Conservation (phyloP, 2,329 filamentous ascomycete species). For the Pestalotiopsis sp. region DNA sequence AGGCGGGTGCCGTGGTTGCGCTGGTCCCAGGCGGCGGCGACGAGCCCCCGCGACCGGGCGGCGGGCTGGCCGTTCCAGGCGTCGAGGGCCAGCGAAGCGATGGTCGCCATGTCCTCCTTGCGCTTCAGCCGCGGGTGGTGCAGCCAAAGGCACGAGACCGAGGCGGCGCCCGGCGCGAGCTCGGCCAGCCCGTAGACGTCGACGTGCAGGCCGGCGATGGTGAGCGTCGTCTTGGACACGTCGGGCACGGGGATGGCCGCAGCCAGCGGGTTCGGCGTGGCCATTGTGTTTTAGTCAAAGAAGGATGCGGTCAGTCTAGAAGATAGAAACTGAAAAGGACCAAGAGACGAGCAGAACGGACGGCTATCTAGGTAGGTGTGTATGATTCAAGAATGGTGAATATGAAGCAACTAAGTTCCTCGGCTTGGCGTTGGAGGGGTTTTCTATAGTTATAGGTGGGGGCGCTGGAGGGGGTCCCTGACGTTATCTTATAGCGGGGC, state of each 20-base stretch:
- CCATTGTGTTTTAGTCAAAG: not conserved
- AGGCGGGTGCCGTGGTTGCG: slow-evolving; percentile 83
- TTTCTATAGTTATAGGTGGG: not conserved
- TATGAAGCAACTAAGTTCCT: not conserved
- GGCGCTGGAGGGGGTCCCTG: not conserved
- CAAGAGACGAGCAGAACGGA: not conserved
- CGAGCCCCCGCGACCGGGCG: slow-evolving; percentile 55
- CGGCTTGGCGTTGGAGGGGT: not conserved
- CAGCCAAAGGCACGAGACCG: slow-evolving; percentile 84
- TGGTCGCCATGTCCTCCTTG: slow-evolving; percentile 72
- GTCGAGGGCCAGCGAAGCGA: slow-evolving; percentile 70
- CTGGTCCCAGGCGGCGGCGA: slow-evolving; percentile 88
- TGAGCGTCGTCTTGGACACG: slow-evolving; percentile 66
- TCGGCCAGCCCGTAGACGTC: slow-evolving; percentile 83
- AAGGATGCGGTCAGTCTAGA: not conserved
- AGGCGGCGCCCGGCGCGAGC: slow-evolving; percentile 52
- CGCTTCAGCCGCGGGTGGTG: slow-evolving; percentile 77
- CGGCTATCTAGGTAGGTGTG: not conserved
- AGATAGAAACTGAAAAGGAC: not conserved
- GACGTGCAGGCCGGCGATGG: slow-evolving; percentile 77
- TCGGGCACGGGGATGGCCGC: slow-evolving; percentile 22
- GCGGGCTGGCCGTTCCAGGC: slow-evolving; percentile 45
- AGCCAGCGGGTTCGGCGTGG: slow-evolving; percentile 9
- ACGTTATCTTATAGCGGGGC: not conserved
- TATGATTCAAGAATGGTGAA: not conserved